Conservation (phyloP, 768 basidiomycete species). For the Xerocomus spinulosus region DNA sequence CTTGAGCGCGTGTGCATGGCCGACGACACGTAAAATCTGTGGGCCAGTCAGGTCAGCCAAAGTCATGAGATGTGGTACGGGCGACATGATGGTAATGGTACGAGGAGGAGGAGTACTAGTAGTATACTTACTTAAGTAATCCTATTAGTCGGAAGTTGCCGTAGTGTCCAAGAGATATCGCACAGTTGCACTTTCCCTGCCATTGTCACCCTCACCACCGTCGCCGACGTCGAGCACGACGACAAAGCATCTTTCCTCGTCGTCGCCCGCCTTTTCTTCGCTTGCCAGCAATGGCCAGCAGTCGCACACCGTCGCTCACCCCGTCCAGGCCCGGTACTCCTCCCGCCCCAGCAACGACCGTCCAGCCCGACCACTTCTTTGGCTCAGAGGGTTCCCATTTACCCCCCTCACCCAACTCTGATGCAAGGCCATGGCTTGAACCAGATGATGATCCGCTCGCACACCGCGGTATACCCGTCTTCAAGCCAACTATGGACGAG, state of each 20-base stretch:
- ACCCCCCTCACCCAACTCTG: slow-evolving; percentile 60
- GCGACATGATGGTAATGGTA: slow-evolving; percentile 15
- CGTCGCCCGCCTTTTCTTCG: not conserved
- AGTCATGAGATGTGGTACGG: slow-evolving; percentile 73
- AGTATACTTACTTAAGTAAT: slow-evolving; percentile 1
- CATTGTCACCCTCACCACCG: slow-evolving; percentile 2
- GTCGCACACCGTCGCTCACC: slow-evolving; percentile 31
- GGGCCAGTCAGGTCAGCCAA: slow-evolving; percentile 79
- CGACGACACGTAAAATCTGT: slow-evolving; percentile 66
- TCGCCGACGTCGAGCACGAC: slow-evolving; percentile 10
- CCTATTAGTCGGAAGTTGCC: slow-evolving; percentile 5
- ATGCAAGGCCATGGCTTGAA: slow-evolving; percentile 61
- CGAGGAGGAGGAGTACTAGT: not conserved
- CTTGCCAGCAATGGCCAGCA: slow-evolving; percentile 19
- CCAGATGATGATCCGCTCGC: slow-evolving; percentile 80
- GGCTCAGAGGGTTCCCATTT: slow-evolving; percentile 42
- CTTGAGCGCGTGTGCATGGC: slow-evolving; percentile 63
- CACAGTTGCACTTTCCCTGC: not conserved
- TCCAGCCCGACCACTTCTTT: slow-evolving; percentile 85
- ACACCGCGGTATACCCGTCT: slow-evolving; percentile 91
- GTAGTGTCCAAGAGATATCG: slow-evolving; percentile 7
- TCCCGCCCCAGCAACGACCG: slow-evolving; percentile 38
- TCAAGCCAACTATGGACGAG: slow-evolving; percentile 90
- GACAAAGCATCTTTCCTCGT: not conserved
- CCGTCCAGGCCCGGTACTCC: slow-evolving; percentile 48